These are phyloP conservation scores for Xylariaceae sp. DNA, from an alignment of 2,329 filamentous ascomycete genomes.

Conservation along the genomic window DNA sequence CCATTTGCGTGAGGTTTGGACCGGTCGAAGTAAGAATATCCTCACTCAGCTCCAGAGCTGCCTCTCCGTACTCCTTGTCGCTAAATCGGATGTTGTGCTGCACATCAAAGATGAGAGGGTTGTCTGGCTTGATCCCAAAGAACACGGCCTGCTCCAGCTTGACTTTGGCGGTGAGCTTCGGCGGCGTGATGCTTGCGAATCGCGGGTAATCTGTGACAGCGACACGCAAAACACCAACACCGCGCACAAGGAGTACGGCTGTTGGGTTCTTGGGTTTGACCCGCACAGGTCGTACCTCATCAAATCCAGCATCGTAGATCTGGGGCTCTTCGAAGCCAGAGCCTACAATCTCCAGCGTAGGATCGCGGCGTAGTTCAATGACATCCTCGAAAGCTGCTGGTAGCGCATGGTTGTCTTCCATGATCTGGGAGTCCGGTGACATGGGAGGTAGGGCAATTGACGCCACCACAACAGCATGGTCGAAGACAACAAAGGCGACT, in stretches of 20 bases:
- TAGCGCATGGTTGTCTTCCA: conserved; percentile 58
- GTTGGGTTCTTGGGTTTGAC: conserved; percentile 57
- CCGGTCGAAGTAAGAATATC: conserved; percentile 77
- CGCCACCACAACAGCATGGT: conserved; percentile 68
- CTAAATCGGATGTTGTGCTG: conserved; percentile 62
- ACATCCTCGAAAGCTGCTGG: conserved; percentile 77
- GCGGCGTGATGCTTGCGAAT: conserved; percentile 53
- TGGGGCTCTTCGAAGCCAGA: conserved; percentile 59
- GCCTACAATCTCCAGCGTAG: conserved; percentile 58
- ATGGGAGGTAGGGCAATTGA: conserved; percentile 65
- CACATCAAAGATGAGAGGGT: conserved; percentile 78
- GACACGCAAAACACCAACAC: conserved; percentile 56
- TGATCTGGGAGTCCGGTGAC: conserved; percentile 70
- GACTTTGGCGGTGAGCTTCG: conserved; percentile 70
- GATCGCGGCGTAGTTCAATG: conserved; percentile 67
- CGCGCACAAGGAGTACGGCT: conserved; percentile 57
- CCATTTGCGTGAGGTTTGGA: conserved; percentile 65
- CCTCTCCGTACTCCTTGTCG: conserved; percentile 64
- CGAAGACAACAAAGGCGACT: conserved; percentile 77
- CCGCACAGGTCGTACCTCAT: conserved; percentile 47
- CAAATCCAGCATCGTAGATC: conserved; percentile 32
- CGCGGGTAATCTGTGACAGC: conserved; percentile 54
- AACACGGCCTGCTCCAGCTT: conserved; percentile 95
- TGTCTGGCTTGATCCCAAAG: conserved; percentile 75
- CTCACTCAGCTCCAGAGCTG: conserved; percentile 71